Percentiles rank a stretch among this genome's conserved stretches.
Evolutionary conservation across 2,329 filamentous ascomycete genomes (phyloP).

Genomic region (Lasiodiplodia hormozganensis): DNA sequence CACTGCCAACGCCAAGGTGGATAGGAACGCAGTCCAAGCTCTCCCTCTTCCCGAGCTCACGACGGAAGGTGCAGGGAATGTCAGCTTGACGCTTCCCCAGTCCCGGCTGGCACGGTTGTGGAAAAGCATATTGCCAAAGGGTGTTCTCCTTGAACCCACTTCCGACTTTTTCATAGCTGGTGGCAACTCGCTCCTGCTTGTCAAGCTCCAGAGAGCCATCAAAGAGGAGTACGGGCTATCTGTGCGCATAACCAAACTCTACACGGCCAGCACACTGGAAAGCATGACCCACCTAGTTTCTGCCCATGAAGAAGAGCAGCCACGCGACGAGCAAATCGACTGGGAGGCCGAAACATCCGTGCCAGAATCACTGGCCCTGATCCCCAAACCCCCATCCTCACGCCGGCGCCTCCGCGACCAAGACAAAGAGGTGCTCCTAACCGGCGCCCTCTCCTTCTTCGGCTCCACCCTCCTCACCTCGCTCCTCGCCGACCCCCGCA

Average conservation of each 20-base stretch:
- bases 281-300: slow-evolving; percentile 40
- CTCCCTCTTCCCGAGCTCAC: too few species aligned
- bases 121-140: slow-evolving; percentile 31
- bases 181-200: slow-evolving; percentile 52
- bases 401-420: neutral
- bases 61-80: neutral
- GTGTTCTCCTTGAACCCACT: slow-evolving; percentile 15
- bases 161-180: slow-evolving; percentile 48
- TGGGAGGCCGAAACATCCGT: slow-evolving; percentile 47
- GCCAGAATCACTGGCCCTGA: neutral
- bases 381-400: slow-evolving; percentile 31
- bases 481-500: slow-evolving; percentile 41
- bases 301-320: neutral
- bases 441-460: slow-evolving; percentile 33
- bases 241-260: slow-evolving; percentile 47
- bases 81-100: neutral
- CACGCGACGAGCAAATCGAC: slow-evolving; percentile 34
- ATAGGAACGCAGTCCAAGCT: too few species aligned
- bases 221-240: slow-evolving; percentile 39
- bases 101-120: slow-evolving; percentile 23
- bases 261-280: slow-evolving; percentile 47
- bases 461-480: slow-evolving; percentile 31
- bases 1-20: too few species aligned
- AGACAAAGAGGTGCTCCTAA: slow-evolving; percentile 29
- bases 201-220: slow-evolving; percentile 49